Evolutionary conservation across 352 stramenopile genomes (phyloP).

Genomic region (Elongisporangium prolatum): DNA sequence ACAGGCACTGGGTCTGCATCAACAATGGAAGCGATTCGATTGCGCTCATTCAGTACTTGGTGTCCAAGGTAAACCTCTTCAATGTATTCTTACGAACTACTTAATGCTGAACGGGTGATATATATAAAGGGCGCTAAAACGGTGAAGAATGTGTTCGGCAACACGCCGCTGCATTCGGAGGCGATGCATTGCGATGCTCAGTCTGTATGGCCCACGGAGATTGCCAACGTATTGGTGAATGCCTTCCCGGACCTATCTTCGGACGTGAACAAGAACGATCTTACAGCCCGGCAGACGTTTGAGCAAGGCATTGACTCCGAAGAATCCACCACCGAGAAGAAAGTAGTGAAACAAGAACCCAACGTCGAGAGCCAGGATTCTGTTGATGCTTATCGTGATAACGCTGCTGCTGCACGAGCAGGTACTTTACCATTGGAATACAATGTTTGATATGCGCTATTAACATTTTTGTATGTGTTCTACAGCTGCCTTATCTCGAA

Average conservation of each 20-base stretch:
- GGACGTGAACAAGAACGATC: constrained; percentile 47
- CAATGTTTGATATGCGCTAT: background rate
- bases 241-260: constrained; percentile 52
- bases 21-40: constrained; percentile 39
- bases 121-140: constrained; percentile 49
- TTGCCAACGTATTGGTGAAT: constrained; percentile 30
- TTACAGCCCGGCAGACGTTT: constrained; percentile 61
- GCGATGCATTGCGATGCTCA: constrained; percentile 68
- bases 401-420: constrained; percentile 43
- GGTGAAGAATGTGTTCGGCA: constrained; percentile 47
- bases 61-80: constrained; percentile 54
- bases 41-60: constrained; percentile 46
- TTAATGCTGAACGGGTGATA: too few relatives aligned
- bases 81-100: too few relatives aligned
- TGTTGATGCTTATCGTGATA: constrained; percentile 36
- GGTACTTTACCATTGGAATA: constrained; percentile 21
- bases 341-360: constrained; percentile 17
- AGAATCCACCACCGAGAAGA: constrained; percentile 22
- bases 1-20: constrained; percentile 71
- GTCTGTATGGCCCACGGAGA: constrained; percentile 46
- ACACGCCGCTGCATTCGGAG: constrained; percentile 67
- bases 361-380: constrained; percentile 1
- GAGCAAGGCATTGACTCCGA: constrained; percentile 61
- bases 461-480: background rate
- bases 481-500: constrained; percentile 60